Conservation (phyloP, 73 alveolate species). For the Paramecium primaurelia region DNA sequence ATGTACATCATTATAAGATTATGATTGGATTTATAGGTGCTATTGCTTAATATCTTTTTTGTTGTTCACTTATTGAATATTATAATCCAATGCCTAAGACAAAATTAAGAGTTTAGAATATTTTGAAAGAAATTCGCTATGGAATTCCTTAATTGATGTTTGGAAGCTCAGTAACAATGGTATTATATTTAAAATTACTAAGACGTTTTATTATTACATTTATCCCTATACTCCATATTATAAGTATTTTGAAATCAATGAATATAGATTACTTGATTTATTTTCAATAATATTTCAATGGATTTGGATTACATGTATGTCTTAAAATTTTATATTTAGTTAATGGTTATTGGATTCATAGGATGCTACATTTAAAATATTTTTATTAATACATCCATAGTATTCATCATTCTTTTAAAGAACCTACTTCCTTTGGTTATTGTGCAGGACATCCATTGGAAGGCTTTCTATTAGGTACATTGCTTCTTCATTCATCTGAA, state of each 20-base stretch:
- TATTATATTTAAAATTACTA: neutral
- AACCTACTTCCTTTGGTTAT: neutral
- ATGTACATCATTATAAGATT: neutral
- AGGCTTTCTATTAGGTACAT: slow-evolving; percentile 4
- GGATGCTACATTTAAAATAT: neutral
- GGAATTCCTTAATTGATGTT: neutral
- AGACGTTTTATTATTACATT: neutral
- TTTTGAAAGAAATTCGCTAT: slow-evolving; percentile 2
- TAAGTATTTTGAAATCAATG: neutral
- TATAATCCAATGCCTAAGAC: slow-evolving; percentile 13
- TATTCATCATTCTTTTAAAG: slow-evolving; percentile 26
- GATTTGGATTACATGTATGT: neutral
- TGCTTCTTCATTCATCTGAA: slow-evolving; percentile 16
- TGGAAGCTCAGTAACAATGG: neutral
- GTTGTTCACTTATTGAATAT: neutral
- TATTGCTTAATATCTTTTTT: neutral
- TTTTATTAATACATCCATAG: neutral
- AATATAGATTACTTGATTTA: neutral
- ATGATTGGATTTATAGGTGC: neutral
- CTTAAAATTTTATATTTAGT: neutral
- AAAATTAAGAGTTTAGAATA: neutral
- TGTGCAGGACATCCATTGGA: slow-evolving; percentile 10
- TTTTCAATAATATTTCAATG: neutral
- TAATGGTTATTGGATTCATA: neutral
- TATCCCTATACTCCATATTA: slow-evolving; percentile 20